These are phyloP conservation scores for Scleroderma bovista DNA, from an alignment of 768 basidiomycete genomes.

Conservation along the genomic window DNA sequence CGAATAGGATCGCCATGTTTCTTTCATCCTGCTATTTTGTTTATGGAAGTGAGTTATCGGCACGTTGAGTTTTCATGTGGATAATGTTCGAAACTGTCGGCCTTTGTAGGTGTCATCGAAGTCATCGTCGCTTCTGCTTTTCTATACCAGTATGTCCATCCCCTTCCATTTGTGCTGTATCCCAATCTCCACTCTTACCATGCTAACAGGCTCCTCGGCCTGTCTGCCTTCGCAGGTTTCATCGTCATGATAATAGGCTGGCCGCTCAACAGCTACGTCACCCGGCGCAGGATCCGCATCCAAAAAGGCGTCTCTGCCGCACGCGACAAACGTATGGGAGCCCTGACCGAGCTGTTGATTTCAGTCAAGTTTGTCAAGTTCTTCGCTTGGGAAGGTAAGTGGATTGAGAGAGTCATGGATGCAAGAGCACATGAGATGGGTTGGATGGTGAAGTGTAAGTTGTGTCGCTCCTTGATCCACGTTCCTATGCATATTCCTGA, in stretches of 20 bases:
- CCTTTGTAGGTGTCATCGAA: conserved; percentile 62
- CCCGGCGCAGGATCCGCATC: conserved; percentile 33
- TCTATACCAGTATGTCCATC: conserved; percentile 60
- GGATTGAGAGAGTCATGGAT: conserved; percentile 36
- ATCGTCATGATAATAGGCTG: conserved; percentile 34
- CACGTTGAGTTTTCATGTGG: too few species aligned
- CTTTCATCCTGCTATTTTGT: conserved; percentile 50
- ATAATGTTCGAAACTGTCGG: neutral
- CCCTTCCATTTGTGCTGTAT: neutral
- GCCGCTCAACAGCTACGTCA: conserved; percentile 37
- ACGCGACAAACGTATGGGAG: conserved; percentile 40
- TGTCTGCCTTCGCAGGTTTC: conserved; percentile 53
- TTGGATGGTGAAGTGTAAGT: conserved; percentile 69
- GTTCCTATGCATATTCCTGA: too few species aligned
- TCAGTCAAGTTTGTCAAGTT: conserved; percentile 38
- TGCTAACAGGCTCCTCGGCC: conserved; percentile 48
- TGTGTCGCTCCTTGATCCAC: conserved; percentile 21
- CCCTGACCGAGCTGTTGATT: conserved; percentile 40
- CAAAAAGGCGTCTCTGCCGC: conserved; percentile 28
- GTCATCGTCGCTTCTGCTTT: conserved; percentile 67
- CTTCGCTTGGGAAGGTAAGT: conserved; percentile 38
- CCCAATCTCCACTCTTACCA: neutral
- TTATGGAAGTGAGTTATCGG: conserved; percentile 47
- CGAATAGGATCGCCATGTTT: conserved; percentile 49
- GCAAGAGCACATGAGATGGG: conserved; percentile 65